phyloP scores from a whole-genome alignment of 78 protist genomes.

The Dictyostelium brefeldianum region DNA sequence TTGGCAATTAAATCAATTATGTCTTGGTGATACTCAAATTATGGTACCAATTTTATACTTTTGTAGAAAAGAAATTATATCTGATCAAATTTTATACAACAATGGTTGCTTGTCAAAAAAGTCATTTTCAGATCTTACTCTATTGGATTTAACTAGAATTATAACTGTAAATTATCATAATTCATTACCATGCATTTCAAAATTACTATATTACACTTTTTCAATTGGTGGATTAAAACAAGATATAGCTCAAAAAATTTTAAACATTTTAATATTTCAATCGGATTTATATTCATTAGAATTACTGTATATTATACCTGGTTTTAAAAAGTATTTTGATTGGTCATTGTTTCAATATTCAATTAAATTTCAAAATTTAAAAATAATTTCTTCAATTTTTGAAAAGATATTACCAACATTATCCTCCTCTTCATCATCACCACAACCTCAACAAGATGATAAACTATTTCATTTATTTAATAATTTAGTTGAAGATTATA shows the following conservation, averaged over 20 bases:
- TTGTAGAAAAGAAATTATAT: neutral
- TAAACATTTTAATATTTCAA: neutral
- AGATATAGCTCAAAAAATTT: neutral
- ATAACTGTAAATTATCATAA: neutral
- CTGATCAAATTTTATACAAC: neutral
- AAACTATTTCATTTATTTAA: neutral
- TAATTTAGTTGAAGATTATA: constrained; percentile 9
- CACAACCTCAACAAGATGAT: neutral
- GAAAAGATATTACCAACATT: neutral
- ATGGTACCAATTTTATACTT: neutral
- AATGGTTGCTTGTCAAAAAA: neutral
- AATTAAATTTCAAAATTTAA: constrained; percentile 2
- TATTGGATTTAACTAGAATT: neutral
- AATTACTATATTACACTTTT: neutral
- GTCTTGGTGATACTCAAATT: neutral
- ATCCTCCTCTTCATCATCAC: too few relatives aligned
- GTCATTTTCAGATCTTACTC: neutral
- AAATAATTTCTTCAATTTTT: neutral
- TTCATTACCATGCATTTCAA: neutral
- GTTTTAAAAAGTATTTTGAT: neutral
- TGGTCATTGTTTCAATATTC: neutral
- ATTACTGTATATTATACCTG: neutral
- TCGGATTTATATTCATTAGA: neutral
- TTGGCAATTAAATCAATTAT: neutral
- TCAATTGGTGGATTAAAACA: neutral